A percentile compares a stretch with the other conserved stretches of the same genome.
phyloP scores from a whole-genome alignment of 2,329 filamentous ascomycete genomes.

The Clarireedia sp. region DNA sequence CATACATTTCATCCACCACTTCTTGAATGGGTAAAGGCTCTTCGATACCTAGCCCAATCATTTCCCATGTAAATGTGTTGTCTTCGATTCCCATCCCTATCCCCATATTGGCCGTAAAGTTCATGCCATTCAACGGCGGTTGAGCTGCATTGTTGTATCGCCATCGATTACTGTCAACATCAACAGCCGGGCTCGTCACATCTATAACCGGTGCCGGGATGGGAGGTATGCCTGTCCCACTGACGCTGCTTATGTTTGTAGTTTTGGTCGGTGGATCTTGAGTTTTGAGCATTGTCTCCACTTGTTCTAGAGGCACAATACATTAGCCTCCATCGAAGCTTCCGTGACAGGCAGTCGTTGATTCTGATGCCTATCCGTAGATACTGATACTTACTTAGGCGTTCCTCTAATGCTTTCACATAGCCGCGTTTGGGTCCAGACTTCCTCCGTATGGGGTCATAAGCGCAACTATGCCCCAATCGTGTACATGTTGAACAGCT shows the following conservation, averaged over 20 bases:
- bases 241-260: constrained; percentile 16
- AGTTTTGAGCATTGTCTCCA: constrained; percentile 81
- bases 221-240: constrained; percentile 17
- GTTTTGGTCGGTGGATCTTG: constrained; percentile 46
- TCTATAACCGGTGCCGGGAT: constrained; percentile 33
- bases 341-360: constrained; percentile 11
- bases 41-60: constrained; percentile 62
- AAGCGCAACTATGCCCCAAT: constrained; percentile 57
- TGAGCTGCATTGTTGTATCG: constrained; percentile 45
- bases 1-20: constrained; percentile 73
- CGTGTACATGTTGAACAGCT: constrained; percentile 59
- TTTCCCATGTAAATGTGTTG: constrained; percentile 70
- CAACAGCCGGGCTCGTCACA: constrained; percentile 40
- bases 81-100: constrained; percentile 41
- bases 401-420: constrained; percentile 70
- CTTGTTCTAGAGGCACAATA: constrained; percentile 57
- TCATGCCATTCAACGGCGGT: constrained; percentile 48
- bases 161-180: constrained; percentile 47
- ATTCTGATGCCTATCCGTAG: background rate
- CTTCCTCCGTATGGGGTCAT: constrained; percentile 63
- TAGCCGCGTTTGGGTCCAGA: constrained; percentile 65
- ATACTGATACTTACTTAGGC: constrained; percentile 62
- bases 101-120: constrained; percentile 42
- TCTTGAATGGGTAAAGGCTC: constrained; percentile 61
- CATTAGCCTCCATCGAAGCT: background rate